phyloP scores from a whole-genome alignment of 352 stramenopile genomes.

The Globisporangium cylindrosporum region DNA sequence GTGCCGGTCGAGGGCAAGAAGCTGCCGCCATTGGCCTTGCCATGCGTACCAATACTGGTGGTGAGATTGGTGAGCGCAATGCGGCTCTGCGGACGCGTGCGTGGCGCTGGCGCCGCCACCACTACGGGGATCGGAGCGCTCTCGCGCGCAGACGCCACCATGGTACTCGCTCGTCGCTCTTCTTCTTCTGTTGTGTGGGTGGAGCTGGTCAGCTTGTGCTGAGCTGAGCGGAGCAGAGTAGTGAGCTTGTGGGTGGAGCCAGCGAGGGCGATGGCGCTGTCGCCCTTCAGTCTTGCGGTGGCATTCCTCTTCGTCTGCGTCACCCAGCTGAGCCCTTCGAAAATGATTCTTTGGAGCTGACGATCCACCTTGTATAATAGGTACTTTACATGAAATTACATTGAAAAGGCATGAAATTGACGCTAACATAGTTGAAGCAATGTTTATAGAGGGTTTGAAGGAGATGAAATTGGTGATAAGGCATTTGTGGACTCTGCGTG shows the following conservation, averaged over 20 bases:
- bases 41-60: not conserved
- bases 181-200: not conserved
- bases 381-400: too few relatives aligned
- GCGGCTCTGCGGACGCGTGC: constrained; percentile 1
- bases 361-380: too few relatives aligned
- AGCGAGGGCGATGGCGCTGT: not conserved
- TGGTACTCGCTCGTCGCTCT: not conserved
- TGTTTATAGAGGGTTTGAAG: not conserved
- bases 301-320: not conserved
- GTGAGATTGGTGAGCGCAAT: not conserved
- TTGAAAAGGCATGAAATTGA: too few relatives aligned
- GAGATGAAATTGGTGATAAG: not conserved
- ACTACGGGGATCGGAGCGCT: not conserved
- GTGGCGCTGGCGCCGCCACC: not conserved
- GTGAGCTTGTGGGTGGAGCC: not conserved
- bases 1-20: constrained; percentile 8
- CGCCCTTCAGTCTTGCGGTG: not conserved
- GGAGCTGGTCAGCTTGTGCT: not conserved
- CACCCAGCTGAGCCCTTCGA: not conserved
- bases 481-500: not conserved
- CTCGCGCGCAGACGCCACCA: not conserved
- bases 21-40: constrained; percentile 6
- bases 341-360: not conserved
- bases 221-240: too few relatives aligned
- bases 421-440: not conserved